Base-by-base conservation (phyloP, 106 monocot species). In the Agapanthus africanus region DNA sequence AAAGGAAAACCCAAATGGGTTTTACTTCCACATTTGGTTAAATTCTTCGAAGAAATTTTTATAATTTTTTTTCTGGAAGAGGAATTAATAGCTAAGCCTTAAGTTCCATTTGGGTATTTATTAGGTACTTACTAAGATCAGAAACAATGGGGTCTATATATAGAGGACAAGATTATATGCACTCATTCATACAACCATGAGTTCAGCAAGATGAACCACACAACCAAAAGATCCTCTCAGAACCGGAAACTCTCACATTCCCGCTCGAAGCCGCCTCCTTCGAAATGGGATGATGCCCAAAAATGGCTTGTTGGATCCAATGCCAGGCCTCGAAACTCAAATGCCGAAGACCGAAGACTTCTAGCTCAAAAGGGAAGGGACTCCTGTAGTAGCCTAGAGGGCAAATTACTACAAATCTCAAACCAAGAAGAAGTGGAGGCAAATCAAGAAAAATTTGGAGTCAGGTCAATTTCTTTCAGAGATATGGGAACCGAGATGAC, bases 401-500 rank as follows among this genome's bases (percentile, higher is more conserved):
- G 83, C 11, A 26, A 51, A 1, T 68, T 72, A 7, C 3, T 51
- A 8, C 2, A 30, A 8, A 47, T 67, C 30, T 26, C 27, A 2
- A 30, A 7, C 7, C 37, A 18, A 1, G 31, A 64, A 11, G 85
- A 82, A 6, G n/a, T n/a, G 82, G 82, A 69, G 77, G 74, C 11
- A 85, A 85, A 41, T 88, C 85, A 0, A 92, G 88, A 80, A 92
- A 85, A 71, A 92, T 92, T 79, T 32, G 72, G 34, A 2, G 64
- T 80, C n/a, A 67, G 85, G 38, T 75, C 88, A 0, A 73, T 93
- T 10, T 83, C 80, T 71, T 68, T 93, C 65, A 76, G 93, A 54
- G 93, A 93, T 21, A 81, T 83, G 82, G 93, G 93, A 22, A 93
- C 93, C 0, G 93, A 93, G 74, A 93, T 93, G 88, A 93, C 88